Evolutionary conservation across 495 filamentous ascomycete species (phyloP).

Genomic region (Stereocaulon alpinum): DNA sequence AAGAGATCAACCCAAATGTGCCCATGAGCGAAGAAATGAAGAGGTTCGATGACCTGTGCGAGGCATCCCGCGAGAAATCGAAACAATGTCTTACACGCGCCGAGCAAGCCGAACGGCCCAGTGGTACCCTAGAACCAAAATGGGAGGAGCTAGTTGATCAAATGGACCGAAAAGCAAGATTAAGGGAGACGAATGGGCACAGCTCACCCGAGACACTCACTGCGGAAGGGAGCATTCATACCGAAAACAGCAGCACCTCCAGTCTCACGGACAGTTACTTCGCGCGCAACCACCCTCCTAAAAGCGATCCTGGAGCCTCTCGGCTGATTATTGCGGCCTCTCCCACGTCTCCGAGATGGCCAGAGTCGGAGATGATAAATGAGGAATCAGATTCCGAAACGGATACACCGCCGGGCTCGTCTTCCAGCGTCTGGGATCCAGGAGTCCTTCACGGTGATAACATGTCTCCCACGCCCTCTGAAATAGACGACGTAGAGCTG

Average conservation of each 20-base stretch:
- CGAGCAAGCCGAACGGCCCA: conserved; percentile 61
- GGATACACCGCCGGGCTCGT: conserved; percentile 43
- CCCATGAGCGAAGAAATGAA: conserved; percentile 51
- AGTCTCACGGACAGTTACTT: conserved; percentile 32
- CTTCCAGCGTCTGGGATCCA: conserved; percentile 43
- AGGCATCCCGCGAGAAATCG: conserved; percentile 60
- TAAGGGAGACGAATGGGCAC: conserved; percentile 25
- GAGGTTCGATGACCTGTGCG: conserved; percentile 65
- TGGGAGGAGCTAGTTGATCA: conserved; percentile 70
- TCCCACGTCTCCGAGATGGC: conserved; percentile 35
- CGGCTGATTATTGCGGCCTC: conserved; percentile 32
- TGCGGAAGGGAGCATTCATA: conserved; percentile 10
- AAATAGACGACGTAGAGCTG: conserved; percentile 10
- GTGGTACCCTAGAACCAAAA: conserved; percentile 46
- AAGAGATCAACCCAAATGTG: conserved; percentile 32
- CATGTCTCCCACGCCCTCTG: neutral
- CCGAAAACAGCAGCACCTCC: conserved; percentile 33
- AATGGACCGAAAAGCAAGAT: conserved; percentile 40
- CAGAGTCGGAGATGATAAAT: conserved; percentile 14
- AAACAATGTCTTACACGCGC: conserved; percentile 58
- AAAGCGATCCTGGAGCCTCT: conserved; percentile 39
- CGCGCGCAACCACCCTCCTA: conserved; percentile 33
- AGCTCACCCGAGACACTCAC: conserved; percentile 31
- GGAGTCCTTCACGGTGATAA: conserved; percentile 13
- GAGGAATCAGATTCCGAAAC: conserved; percentile 30